phyloP scores from a whole-genome alignment of 495 filamentous ascomycete genomes.

The Pseudotulostoma volvatum region DNA sequence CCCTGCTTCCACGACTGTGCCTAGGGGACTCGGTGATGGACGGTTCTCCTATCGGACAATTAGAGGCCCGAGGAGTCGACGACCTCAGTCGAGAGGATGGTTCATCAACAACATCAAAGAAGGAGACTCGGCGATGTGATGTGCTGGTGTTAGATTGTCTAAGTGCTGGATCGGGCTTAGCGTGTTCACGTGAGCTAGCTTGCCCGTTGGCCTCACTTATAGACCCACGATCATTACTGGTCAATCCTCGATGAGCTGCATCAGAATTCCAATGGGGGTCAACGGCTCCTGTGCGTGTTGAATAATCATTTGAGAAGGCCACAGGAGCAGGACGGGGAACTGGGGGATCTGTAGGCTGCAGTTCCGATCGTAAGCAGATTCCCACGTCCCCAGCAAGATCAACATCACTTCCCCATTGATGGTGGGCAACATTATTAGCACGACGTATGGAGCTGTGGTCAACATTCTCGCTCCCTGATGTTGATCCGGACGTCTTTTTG shows the following conservation, averaged over 20 bases:
- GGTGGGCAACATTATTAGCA: slow-evolving; percentile 32
- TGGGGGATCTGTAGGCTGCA: slow-evolving; percentile 26
- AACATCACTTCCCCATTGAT: slow-evolving; percentile 69
- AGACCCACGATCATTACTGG: slow-evolving; percentile 16
- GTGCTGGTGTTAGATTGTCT: slow-evolving; percentile 7
- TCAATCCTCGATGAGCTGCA: slow-evolving; percentile 4
- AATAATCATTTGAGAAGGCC: slow-evolving; percentile 15
- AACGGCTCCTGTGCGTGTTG: slow-evolving; percentile 14
- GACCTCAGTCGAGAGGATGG: too few species aligned
- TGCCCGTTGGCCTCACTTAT: slow-evolving; percentile 17
- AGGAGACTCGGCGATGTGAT: slow-evolving; percentile 38
- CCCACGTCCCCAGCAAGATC: slow-evolving; percentile 61
- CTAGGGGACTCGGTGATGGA: slow-evolving; percentile 3
- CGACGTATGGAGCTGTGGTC: slow-evolving; percentile 34
- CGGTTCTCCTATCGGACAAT: too few species aligned
- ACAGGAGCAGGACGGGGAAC: slow-evolving; percentile 27
- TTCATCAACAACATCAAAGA: slow-evolving; percentile 58
- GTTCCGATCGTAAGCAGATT: slow-evolving; percentile 42
- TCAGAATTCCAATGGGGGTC: slow-evolving; percentile 22
- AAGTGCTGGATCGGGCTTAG: slow-evolving; percentile 14
- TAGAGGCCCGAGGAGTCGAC: slow-evolving; percentile 5
- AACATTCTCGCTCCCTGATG: slow-evolving; percentile 34
- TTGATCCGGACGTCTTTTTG: slow-evolving; percentile 36
- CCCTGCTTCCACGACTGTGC: slow-evolving; percentile 29
- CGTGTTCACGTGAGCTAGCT: slow-evolving; percentile 24